A percentile compares a stretch with the other conserved stretches of the same genome.
These are phyloP conservation scores for Diaporthe sp. DNA, from an alignment of 2,329 filamentous ascomycete genomes.

Conservation along the genomic window DNA sequence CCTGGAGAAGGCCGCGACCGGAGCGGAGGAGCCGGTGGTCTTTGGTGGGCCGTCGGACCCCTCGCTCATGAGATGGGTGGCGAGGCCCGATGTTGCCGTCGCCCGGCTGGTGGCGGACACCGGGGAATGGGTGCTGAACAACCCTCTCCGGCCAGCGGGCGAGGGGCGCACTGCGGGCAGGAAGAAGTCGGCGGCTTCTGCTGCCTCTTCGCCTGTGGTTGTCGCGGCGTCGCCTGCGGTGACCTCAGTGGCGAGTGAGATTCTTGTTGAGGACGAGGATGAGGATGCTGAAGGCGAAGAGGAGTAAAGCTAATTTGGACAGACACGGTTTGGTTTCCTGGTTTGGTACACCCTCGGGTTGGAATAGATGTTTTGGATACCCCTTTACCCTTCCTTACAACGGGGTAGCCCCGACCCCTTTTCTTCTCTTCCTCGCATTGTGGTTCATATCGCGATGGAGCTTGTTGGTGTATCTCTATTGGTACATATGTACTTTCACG, in stretches of 20 bases:
- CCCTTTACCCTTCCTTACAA: background rate
- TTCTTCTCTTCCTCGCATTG: background rate
- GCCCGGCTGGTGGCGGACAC: conserved; percentile 39
- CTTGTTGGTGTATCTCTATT: conserved; percentile 8
- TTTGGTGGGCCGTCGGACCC: conserved; percentile 53
- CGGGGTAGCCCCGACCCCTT: background rate
- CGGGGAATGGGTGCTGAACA: conserved; percentile 48
- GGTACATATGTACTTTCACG: conserved; percentile 12
- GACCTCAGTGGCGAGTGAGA: conserved; percentile 29
- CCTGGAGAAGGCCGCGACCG: conserved; percentile 66
- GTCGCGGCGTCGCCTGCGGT: background rate
- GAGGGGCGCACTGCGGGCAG: conserved; percentile 25
- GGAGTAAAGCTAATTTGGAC: conserved; percentile 8
- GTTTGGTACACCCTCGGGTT: background rate
- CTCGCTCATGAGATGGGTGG: conserved; percentile 54
- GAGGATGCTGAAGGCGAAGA: conserved; percentile 37
- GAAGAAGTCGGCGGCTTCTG: conserved; percentile 12
- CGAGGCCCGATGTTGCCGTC: conserved; percentile 49
- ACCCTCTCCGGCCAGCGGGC: conserved; percentile 39
- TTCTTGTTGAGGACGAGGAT: conserved; percentile 33
- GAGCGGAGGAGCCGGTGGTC: conserved; percentile 44
- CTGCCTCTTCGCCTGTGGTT: conserved; percentile 4
- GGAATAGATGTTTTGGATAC: conserved; percentile 24
- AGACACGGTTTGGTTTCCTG: background rate
- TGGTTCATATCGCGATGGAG: background rate